A percentile compares a stretch with the other conserved stretches of the same genome.
Evolutionary conservation across 768 basidiomycete genomes (phyloP).

Genomic region (Naganishia vishniacii): DNA sequence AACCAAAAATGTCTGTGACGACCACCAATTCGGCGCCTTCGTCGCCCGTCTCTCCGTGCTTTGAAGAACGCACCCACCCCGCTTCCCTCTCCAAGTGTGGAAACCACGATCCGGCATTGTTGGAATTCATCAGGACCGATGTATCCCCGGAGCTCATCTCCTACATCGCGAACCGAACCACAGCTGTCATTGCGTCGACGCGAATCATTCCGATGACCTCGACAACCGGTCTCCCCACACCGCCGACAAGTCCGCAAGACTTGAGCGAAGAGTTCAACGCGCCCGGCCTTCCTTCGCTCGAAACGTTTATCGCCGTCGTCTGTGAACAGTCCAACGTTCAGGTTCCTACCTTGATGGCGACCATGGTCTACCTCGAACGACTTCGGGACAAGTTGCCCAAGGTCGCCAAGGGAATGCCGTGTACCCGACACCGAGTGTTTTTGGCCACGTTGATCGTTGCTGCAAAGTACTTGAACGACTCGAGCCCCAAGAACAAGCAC

Average conservation of each 20-base stretch:
- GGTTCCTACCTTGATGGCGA: slow-evolving; percentile 81
- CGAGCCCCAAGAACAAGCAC: slow-evolving; percentile 76
- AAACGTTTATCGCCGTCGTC: slow-evolving; percentile 78
- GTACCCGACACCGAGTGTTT: slow-evolving; percentile 91
- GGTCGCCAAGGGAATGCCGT: slow-evolving; percentile 86
- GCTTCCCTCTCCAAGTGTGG: slow-evolving; percentile 44
- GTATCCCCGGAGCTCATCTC: slow-evolving; percentile 79
- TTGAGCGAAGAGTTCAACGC: slow-evolving; percentile 49
- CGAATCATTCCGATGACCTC: slow-evolving; percentile 44
- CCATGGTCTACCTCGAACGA: slow-evolving; percentile 85
- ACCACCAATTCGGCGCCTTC: background rate
- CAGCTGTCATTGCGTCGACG: slow-evolving; percentile 61
- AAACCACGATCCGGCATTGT: slow-evolving; percentile 71
- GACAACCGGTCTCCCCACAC: slow-evolving; percentile 56
- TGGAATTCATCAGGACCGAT: slow-evolving; percentile 68
- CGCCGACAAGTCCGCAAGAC: slow-evolving; percentile 58
- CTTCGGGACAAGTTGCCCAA: slow-evolving; percentile 71
- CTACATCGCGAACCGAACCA: slow-evolving; percentile 73
- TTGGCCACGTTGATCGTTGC: slow-evolving; percentile 91
- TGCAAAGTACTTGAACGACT: slow-evolving; percentile 94
- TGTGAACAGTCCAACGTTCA: slow-evolving; percentile 81
- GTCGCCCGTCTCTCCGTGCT: slow-evolving; percentile 24
- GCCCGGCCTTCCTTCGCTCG: slow-evolving; percentile 61
- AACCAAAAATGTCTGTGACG: slow-evolving; percentile 19
- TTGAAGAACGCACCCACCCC: slow-evolving; percentile 46